Evolutionary conservation across 768 basidiomycete species (phyloP), one percentile per base, ranked within the genome.

Genomic region (Filobasidium wieringae): DNA sequence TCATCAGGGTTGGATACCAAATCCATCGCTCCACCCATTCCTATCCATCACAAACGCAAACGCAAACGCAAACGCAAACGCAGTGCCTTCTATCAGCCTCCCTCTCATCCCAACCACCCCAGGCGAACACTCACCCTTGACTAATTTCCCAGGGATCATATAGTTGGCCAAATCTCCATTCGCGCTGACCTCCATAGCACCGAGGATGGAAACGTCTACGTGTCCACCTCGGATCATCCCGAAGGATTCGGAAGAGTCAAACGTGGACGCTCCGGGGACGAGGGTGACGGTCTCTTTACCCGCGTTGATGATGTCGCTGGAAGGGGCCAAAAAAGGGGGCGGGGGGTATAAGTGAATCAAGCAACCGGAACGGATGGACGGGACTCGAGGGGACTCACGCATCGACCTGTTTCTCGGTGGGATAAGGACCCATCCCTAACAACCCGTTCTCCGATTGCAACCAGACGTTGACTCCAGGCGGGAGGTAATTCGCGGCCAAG

Each of bases 171-270:
- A 47, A 72, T 96, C 92, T 51, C 69, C 91, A 1, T 82, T 82
- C 63, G 87, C 84, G 1, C 89, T 90, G 50, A 96, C 92, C 79
- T 96, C 84, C 88, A 96, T 88, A 22, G 69, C 69, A 29, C 92
- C 92, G 50, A 96, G 82, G 68, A 96, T 92, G 7, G 90, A 84
- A 47, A 93, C 87, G 64, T 96, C 83, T 51, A 96, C 82, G 74
- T 96, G 92, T 5, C 92, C 92, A 43, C 92, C 92, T 53, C 92
- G 87, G 74, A 96, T 95, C 92, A 96, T 96, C 11, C 86, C 87
- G 68, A 96, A 96, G 2, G 88, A 91, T 75, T 95, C 91, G 65
- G 82, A 82, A 3, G 89, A 91, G 75, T 92, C 92, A 70, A 96
- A 96, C 7, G 90, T 76, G 4, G 91, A 85, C 29, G 90, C 88